Evolutionary conservation across 2,329 filamentous ascomycete genomes (phyloP).

Genomic region (Neopestalotiopsis sp.): DNA sequence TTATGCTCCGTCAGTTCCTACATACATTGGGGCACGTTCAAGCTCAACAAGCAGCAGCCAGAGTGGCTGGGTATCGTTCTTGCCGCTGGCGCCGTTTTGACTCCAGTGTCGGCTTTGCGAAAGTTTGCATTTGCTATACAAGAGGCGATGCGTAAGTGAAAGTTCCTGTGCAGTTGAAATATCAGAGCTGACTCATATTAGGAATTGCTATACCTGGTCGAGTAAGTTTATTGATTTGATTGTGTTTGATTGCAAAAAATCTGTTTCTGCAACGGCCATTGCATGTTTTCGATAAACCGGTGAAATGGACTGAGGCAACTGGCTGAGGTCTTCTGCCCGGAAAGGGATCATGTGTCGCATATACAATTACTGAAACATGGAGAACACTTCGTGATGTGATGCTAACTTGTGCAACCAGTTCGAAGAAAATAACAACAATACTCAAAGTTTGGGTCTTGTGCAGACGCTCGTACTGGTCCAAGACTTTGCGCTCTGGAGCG

Average conservation of each 20-base stretch:
- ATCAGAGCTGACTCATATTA: constrained; percentile 22
- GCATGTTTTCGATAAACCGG: no score
- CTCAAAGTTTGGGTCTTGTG: constrained; percentile 53
- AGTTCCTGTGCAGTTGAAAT: background rate
- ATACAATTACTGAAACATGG: background rate
- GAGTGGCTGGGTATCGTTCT: constrained; percentile 66
- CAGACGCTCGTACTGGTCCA: constrained; percentile 55
- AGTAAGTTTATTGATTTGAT: constrained; percentile 28
- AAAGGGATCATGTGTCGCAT: no score
- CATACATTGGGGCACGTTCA: constrained; percentile 67
- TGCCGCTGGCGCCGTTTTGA: constrained; percentile 64
- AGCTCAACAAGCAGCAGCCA: constrained; percentile 58
- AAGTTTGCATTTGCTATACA: constrained; percentile 65
- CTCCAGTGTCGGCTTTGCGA: constrained; percentile 61
- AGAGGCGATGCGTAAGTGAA: constrained; percentile 52
- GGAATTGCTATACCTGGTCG: constrained; percentile 38
- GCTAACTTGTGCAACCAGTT: constrained; percentile 41
- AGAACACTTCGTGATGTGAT: background rate
- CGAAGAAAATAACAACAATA: constrained; percentile 53
- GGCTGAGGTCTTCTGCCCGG: no score
- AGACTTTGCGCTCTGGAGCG: constrained; percentile 60
- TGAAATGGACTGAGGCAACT: no score
- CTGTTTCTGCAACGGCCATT: no score
- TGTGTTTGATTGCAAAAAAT: constrained; percentile 22
- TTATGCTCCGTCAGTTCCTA: constrained; percentile 62